Evolutionary conservation across 2,329 filamentous ascomycete genomes (phyloP), one percentile per base, ranked within the genome.

Genomic region (Simplicillium sp.): DNA sequence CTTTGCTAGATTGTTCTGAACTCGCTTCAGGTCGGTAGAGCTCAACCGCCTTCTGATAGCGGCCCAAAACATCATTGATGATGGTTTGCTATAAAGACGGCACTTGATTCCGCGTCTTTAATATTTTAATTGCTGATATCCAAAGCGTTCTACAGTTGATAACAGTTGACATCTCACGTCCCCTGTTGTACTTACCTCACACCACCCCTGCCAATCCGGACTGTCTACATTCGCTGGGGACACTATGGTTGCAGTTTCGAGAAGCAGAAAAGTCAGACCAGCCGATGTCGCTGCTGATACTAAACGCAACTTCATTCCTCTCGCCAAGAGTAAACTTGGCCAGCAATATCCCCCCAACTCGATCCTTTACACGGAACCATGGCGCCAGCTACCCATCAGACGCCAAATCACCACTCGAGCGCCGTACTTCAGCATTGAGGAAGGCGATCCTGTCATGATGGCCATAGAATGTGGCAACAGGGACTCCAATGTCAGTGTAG

Each of bases 231-330:
- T 9, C 20, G 20, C n/a, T n/a, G 20, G 9, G 5, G 9, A 25
- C 20, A 25, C 20, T 9, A 64, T 64, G 61, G 54, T 54, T 33
- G 54, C 60, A 16, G 42, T 46, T 28, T 50, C 55, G 34, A 61
- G 50, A 46, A 52, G 57, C 25, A 53, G 53, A 43, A 53, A 55
- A 28, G 55, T 60, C 38, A 54, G 56, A 51, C 61, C 61, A 28
- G 61, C 80, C 33, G 82, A 87, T 48, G 76, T 87, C 40, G 83
- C 83, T 41, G 74, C 77, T 18, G 82, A 86, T 56, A 82, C 81
- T n/a, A 85, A 85, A 60, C 73, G 70, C 50, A 71, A 72, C 44
- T 84, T 80, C 54, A 80, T 86, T 48, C 82, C 82, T 13, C 65
- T 73, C 46, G 76, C 86, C 50, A 73, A 68, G 52, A 65, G 68